Conservation (phyloP, 2,329 filamentous ascomycete species). For the Paecilomyces sp. region DNA sequence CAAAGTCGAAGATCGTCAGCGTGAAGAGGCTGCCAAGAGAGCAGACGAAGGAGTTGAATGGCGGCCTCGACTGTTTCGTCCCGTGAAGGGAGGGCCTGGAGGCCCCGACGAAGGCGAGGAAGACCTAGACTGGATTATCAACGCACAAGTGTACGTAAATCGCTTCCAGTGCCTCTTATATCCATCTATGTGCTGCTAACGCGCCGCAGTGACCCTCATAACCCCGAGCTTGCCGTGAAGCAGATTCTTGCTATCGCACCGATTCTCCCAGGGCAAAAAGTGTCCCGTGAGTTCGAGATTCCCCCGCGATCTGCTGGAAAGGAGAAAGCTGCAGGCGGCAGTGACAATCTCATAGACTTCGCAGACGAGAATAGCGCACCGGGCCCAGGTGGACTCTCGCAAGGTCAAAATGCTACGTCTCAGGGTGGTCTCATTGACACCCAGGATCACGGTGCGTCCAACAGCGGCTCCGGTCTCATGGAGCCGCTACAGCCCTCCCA, state of each 20-base stretch:
- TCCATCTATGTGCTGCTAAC: background rate
- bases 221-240: conserved; percentile 63
- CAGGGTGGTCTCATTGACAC: background rate
- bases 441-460: background rate
- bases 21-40: conserved; percentile 77
- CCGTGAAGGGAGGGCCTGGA: conserved; percentile 62
- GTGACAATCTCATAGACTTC: conserved; percentile 20
- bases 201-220: conserved; percentile 49
- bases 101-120: conserved; percentile 74
- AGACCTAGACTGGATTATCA: conserved; percentile 90
- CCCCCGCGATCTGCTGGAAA: conserved; percentile 37
- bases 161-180: background rate
- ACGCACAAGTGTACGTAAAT: conserved; percentile 65
- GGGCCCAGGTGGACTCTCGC: background rate
- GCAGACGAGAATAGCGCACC: conserved; percentile 1
- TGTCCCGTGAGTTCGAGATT: conserved; percentile 49
- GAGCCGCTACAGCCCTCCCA: conserved; percentile 10
- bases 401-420: background rate
- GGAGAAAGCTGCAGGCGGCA: conserved; percentile 1
- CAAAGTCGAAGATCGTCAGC: conserved; percentile 87
- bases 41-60: conserved; percentile 75
- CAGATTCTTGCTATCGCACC: conserved; percentile 85
- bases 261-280: conserved; percentile 69
- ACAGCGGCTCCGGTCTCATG: conserved; percentile 7
- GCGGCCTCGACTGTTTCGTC: conserved; percentile 78